Evolutionary conservation across 1,284 basidiomycete genomes (phyloP), one percentile per base, ranked within the genome.

Genomic region (Flammula alnicola): DNA sequence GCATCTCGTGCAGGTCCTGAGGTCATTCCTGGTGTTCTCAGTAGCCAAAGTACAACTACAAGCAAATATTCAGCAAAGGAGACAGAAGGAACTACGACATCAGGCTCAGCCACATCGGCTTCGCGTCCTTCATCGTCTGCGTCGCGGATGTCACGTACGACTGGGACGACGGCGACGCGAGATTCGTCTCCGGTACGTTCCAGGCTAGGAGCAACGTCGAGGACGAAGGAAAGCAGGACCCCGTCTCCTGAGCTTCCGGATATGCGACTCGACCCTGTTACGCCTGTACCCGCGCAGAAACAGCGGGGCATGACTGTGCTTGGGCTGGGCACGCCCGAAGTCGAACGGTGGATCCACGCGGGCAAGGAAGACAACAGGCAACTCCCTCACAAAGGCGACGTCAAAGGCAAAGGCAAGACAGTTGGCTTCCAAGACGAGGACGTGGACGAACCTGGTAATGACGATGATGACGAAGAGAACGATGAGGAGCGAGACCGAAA

Each of bases 171-270:
- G 5, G 42, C 52, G 11, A 43, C 53, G 4, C 54, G 50, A 10
- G 29, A 17, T 35, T 45, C 50, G 1, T 53, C 57, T 2, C 46
- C 51, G 42, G 29, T 44, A n/a, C 42, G 47, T 14, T 40, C 44
- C 4, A 27, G 41, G 38, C 27, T 16, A 4, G 33, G 35, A 19
- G 26, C 33, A 12, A 17, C 44, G 27, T 40, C 66, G 39, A 27
- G 38, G 32, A 22, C 40, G 4, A 19, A 30, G 25, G n/a, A n/a
- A 16, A 76, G 59, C 49, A 72, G 70, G 47, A 79, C 79, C 2
- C 75, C 80, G 9, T 84, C 82, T 29, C 83, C 84, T 2, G 78
- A 79, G 23, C 62, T 83, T 17, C 78, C 77, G 0, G 67, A 68
- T 45, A 51, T 70, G 11, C 59, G 60, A 27, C 51, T 47, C 4